Evolutionary conservation across 2,329 filamentous ascomycete genomes (phyloP).

Genomic region (Phialemonium atrogriseum): DNA sequence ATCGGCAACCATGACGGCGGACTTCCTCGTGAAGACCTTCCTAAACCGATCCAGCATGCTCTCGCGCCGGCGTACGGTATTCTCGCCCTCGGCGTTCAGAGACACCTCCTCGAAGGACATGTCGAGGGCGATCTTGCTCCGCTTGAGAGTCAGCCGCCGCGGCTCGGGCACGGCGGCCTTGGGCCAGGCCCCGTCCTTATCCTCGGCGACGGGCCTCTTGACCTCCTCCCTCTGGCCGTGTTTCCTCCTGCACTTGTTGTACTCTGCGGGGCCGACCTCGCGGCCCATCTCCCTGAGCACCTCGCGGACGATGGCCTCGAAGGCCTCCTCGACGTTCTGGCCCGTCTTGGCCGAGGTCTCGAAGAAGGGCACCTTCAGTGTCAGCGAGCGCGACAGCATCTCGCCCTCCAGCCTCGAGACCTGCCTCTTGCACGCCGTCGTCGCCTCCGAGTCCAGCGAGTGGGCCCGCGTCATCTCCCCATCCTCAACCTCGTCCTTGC

Average conservation of each 20-base stretch:
- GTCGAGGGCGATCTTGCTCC: no score
- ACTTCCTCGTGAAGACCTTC: constrained; percentile 6
- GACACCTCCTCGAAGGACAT: no score
- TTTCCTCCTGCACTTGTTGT: constrained; percentile 2
- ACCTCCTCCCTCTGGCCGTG: background rate
- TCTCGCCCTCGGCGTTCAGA: no score
- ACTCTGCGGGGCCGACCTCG: constrained; percentile 1
- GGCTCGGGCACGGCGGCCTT: no score
- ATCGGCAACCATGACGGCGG: constrained; percentile 2
- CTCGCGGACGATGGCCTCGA: constrained; percentile 33
- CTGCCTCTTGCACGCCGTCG: constrained; percentile 21
- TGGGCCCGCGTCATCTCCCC: constrained; percentile 2
- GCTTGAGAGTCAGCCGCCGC: no score
- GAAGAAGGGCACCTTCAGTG: constrained; percentile 59
- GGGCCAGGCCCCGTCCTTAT: background rate
- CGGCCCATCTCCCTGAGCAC: constrained; percentile 14
- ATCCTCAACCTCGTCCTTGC: constrained; percentile 19
- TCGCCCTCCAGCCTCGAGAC: constrained; percentile 37
- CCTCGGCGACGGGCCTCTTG: background rate
- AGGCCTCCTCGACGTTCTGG: constrained; percentile 59
- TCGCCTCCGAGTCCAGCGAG: constrained; percentile 1
- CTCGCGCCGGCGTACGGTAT: constrained; percentile 2
- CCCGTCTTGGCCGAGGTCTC: constrained; percentile 67
- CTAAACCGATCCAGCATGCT: constrained; percentile 8
- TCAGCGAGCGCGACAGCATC: constrained; percentile 53